phyloP scores from a whole-genome alignment of 2,329 filamentous ascomycete species.

The Septoria linicola region DNA sequence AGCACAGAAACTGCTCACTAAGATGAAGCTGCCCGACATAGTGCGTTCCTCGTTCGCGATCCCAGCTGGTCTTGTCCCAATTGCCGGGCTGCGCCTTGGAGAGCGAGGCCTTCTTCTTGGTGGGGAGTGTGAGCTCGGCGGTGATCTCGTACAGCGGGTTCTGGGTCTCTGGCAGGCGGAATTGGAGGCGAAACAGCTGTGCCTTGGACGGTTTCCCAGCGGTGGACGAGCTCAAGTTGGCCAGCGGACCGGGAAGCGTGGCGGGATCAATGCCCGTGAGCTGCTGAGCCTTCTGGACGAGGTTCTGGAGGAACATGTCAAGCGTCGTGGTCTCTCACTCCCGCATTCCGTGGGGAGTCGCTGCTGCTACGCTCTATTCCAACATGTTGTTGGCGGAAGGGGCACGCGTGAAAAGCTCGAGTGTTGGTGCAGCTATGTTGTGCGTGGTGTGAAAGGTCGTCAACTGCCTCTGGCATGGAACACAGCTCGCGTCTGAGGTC shows the following conservation, averaged over 20 bases:
- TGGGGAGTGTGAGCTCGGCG: conserved; percentile 83
- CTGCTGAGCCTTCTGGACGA: conserved; percentile 86
- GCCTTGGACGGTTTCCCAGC: conserved; percentile 87
- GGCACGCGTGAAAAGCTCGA: no score
- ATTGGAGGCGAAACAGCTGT: conserved; percentile 90
- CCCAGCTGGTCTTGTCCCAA: conserved; percentile 65
- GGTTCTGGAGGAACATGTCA: conserved; percentile 66
- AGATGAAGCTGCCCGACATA: conserved; percentile 92
- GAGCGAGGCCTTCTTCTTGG: conserved; percentile 53
- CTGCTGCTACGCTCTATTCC: conserved; percentile 3
- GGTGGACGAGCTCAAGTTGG: conserved; percentile 53
- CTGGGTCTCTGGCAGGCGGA: conserved; percentile 88
- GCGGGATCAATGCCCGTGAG: conserved; percentile 74
- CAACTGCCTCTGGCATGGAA: no score
- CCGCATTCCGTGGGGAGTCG: conserved; percentile 11
- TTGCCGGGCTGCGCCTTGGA: conserved; percentile 32
- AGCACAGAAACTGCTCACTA: conserved; percentile 92
- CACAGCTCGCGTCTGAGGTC: no score
- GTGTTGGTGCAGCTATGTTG: background rate
- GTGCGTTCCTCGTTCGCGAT: conserved; percentile 60
- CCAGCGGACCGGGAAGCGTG: conserved; percentile 58
- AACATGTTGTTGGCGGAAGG: background rate
- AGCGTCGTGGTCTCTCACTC: background rate
- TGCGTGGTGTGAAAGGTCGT: no score
- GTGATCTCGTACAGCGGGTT: conserved; percentile 94